phyloP scores from a whole-genome alignment of 208 protist genomes.

The Naegleria lovaniensis region DNA sequence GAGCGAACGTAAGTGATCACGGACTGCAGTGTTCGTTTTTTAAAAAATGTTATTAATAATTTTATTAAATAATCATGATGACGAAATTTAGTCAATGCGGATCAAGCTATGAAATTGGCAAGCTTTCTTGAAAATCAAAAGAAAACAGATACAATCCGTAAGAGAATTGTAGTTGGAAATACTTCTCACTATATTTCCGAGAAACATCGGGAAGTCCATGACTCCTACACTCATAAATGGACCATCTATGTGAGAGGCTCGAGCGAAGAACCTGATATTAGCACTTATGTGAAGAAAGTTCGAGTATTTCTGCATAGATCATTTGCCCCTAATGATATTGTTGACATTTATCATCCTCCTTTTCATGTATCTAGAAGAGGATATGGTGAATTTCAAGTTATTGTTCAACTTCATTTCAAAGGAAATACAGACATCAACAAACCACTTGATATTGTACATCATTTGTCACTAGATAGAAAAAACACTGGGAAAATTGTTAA shows the following conservation, averaged over 20 bases:
- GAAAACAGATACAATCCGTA: neutral
- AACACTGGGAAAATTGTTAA: neutral
- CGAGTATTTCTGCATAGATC: neutral
- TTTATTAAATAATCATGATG: neutral
- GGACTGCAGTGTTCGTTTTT: too few relatives aligned
- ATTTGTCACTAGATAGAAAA: neutral
- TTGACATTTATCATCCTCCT: neutral
- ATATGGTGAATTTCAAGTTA: constrained; percentile 4
- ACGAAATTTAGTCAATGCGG: neutral
- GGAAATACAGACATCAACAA: constrained; percentile 1
- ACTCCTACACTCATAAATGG: constrained; percentile 12
- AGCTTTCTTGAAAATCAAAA: neutral
- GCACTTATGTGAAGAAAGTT: neutral
- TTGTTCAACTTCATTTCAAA: constrained; percentile 3
- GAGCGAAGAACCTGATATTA: neutral
- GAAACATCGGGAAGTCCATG: neutral
- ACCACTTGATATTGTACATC: neutral
- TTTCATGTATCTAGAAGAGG: constrained; percentile 8
- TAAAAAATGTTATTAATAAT: too few relatives aligned
- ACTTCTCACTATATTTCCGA: constrained; percentile 1
- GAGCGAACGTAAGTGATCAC: neutral
- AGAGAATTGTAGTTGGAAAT: constrained; percentile 8
- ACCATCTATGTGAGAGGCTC: neutral
- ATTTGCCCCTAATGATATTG: constrained; percentile 1
- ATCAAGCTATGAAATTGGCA: neutral